phyloP scores from a whole-genome alignment of 225 moss, liverwort and hornwort species.

The Anthoceros angustus region DNA sequence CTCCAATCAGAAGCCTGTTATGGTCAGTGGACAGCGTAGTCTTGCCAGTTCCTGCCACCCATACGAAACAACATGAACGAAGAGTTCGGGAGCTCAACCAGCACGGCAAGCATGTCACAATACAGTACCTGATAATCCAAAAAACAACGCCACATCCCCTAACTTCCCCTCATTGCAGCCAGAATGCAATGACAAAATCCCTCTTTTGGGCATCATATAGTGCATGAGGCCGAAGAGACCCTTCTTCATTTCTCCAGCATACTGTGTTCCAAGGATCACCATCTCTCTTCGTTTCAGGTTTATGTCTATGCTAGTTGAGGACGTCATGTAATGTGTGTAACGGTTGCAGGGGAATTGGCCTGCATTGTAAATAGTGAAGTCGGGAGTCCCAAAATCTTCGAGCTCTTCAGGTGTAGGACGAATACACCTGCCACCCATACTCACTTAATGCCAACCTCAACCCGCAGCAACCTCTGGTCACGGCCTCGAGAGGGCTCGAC shows the following conservation, averaged over 20 bases:
- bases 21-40: constrained; percentile 88
- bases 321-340: constrained; percentile 99
- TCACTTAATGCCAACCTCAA: constrained; percentile 79
- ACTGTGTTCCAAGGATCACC: constrained; percentile 99
- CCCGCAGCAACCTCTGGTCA: constrained; percentile 27
- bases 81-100: constrained; percentile 11
- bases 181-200: constrained; percentile 99
- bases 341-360: constrained; percentile 99
- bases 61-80: not conserved
- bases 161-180: constrained; percentile 99
- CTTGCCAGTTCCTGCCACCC: constrained; percentile 79
- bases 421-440: constrained; percentile 99
- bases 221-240: constrained; percentile 99
- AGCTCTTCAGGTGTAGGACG: constrained; percentile 99
- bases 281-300: constrained; percentile 99
- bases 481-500: not conserved
- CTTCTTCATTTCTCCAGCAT: constrained; percentile 99
- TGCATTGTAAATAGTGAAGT: constrained; percentile 99
- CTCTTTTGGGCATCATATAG: constrained; percentile 99
- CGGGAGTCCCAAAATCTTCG: constrained; percentile 97
- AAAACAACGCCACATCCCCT: constrained; percentile 99
- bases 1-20: constrained; percentile 79
- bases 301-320: constrained; percentile 99
- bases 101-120: constrained; percentile 48
- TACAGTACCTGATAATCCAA: constrained; percentile 99